Evolutionary conservation across 768 basidiomycete species (phyloP).

Genomic region (Suillus cothurnatus): DNA sequence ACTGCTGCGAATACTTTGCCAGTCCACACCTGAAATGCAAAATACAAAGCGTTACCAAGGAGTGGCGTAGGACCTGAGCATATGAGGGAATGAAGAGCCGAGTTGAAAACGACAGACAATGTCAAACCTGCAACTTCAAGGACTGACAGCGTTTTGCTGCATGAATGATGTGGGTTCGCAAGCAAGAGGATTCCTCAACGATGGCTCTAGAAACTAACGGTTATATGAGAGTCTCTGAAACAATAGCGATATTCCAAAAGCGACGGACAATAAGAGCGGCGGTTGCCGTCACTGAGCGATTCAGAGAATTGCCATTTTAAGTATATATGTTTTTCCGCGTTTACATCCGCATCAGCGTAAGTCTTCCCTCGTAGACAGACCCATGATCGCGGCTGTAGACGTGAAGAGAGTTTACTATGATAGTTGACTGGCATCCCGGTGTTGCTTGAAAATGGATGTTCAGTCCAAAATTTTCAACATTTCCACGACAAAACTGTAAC

Average conservation of each 20-base stretch:
- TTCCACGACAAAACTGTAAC: background rate
- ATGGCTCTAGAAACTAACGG: slow-evolving; percentile 5
- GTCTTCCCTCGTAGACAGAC: background rate
- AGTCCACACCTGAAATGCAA: slow-evolving; percentile 1
- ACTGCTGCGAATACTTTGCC: background rate
- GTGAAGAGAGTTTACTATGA: background rate
- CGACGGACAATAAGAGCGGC: slow-evolving; percentile 13
- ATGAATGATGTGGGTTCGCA: slow-evolving; percentile 15
- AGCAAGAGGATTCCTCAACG: slow-evolving; percentile 8
- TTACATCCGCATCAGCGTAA: background rate
- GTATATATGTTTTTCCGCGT: slow-evolving; percentile 1
- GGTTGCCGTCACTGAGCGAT: slow-evolving; percentile 10
- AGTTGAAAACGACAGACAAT: background rate
- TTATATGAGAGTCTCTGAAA: slow-evolving; percentile 27
- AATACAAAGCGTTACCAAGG: slow-evolving; percentile 27
- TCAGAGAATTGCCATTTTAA: background rate
- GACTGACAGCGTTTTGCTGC: background rate
- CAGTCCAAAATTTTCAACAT: background rate
- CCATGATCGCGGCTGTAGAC: too few relatives aligned
- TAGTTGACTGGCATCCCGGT: background rate
- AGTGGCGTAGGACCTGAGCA: background rate
- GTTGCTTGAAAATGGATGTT: background rate
- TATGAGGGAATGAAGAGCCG: background rate
- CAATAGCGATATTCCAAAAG: slow-evolving; percentile 26
- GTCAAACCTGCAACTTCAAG: background rate